A percentile compares a stretch with the other conserved stretches of the same genome.
Evolutionary conservation across 73 alveolate genomes (phyloP).

Genomic region (Blepharisma japonicum): DNA sequence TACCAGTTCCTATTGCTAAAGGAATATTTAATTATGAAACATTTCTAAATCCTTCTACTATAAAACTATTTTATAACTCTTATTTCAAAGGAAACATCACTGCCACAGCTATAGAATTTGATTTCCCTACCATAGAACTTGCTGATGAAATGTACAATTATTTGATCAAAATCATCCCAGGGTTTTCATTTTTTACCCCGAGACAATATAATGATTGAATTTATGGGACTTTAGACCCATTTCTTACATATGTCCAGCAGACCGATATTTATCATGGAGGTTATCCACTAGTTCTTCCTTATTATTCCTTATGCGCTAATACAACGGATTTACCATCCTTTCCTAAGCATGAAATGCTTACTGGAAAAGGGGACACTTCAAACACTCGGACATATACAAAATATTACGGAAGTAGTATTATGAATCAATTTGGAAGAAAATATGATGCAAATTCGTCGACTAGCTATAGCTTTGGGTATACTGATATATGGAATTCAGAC

Average conservation of each 20-base stretch:
- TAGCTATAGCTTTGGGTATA: not conserved
- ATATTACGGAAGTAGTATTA: not conserved
- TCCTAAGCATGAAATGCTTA: not conserved
- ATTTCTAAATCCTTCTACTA: not conserved
- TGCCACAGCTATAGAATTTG: not conserved
- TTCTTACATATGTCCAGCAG: not conserved
- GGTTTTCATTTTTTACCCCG: not conserved
- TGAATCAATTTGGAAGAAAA: not conserved
- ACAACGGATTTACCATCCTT: not conserved
- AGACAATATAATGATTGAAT: not conserved
- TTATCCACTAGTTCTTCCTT: not conserved
- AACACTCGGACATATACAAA: not conserved
- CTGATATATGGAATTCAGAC: not conserved
- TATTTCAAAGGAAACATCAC: not conserved
- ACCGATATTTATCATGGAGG: constrained; percentile 9
- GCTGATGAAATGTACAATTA: constrained; percentile 12
- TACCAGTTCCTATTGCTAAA: not conserved
- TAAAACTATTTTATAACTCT: not conserved
- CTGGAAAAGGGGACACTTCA: not conserved
- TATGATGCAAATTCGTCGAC: not conserved
- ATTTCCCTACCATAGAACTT: not conserved
- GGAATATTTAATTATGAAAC: not conserved
- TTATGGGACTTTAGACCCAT: not conserved
- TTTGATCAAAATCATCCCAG: constrained; percentile 12
- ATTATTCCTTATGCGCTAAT: not conserved